These are phyloP conservation scores for Aspergillus sp. DNA, from an alignment of 2,329 filamentous ascomycete species.

Conservation along the genomic window DNA sequence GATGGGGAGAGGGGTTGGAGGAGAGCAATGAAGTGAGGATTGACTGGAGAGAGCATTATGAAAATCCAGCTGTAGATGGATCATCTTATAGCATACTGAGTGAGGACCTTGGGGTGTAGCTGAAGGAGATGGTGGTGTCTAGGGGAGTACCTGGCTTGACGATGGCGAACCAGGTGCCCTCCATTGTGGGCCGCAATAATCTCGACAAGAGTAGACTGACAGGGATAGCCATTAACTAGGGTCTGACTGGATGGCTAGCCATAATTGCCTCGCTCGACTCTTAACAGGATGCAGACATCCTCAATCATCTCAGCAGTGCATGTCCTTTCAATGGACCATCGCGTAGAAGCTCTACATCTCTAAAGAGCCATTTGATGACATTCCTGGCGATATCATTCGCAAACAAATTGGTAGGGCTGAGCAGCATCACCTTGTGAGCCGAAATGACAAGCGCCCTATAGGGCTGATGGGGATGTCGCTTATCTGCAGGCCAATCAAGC, in stretches of 20 bases:
- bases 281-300: no score
- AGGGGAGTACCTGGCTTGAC: neutral
- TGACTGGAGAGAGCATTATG: neutral
- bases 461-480: neutral
- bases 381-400: neutral
- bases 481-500: neutral
- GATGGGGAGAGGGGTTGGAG: neutral
- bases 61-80: neutral
- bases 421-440: neutral
- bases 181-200: neutral
- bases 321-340: neutral
- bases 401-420: neutral
- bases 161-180: neutral
- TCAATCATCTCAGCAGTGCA: no score
- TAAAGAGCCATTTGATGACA: neutral
- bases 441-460: neutral
- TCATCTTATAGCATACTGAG: neutral
- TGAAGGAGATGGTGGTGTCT: neutral
- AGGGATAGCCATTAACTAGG: neutral
- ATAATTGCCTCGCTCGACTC: neutral
- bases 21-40: neutral
- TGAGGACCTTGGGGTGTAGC: neutral
- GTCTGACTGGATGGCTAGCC: neutral
- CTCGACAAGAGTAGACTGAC: neutral
- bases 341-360: neutral